A percentile compares a stretch with the other conserved stretches of the same genome.
These are phyloP conservation scores for Pythium pyrilobum DNA, from an alignment of 352 stramenopile species.

Conservation along the genomic window DNA sequence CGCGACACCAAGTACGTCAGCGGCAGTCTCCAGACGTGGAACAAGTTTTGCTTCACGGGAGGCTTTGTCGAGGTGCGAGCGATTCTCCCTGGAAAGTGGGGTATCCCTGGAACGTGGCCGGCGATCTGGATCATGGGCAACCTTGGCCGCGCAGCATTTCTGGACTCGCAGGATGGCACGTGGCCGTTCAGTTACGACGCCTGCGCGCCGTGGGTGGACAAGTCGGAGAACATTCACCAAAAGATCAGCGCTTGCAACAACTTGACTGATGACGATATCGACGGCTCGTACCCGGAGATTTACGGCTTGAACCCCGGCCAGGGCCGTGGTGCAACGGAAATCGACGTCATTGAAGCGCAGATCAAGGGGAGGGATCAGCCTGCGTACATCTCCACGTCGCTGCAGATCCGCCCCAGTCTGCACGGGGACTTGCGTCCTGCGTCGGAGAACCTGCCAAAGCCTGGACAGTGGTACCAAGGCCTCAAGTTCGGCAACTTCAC, in stretches of 20 bases:
- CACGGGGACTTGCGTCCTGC: constrained; percentile 53
- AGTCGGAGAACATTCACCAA: constrained; percentile 88
- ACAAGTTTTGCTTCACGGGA: constrained; percentile 99
- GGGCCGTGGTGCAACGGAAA: constrained; percentile 95
- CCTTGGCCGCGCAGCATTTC: constrained; percentile 93
- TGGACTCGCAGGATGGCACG: constrained; percentile 90
- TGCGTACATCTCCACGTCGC: constrained; percentile 89
- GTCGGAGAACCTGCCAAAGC: constrained; percentile 41
- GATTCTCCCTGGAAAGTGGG: constrained; percentile 92
- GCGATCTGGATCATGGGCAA: constrained; percentile 98
- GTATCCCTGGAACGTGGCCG: constrained; percentile 94
- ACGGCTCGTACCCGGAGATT: constrained; percentile 71
- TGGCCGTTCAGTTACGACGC: constrained; percentile 97
- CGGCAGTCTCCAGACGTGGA: constrained; percentile 96
- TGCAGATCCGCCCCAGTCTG: constrained; percentile 89
- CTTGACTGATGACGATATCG: constrained; percentile 92
- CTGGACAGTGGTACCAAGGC: constrained; percentile 89
- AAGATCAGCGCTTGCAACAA: constrained; percentile 93
- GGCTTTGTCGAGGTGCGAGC: constrained; percentile 94
- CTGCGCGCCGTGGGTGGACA: constrained; percentile 82
- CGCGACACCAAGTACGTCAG: constrained; percentile 76
- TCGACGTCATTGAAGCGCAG: constrained; percentile 94
- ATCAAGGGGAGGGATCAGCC: constrained; percentile 84
- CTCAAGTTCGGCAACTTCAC: constrained; percentile 84
- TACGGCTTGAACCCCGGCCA: constrained; percentile 89